These are phyloP conservation scores for Komagataella phaffii DNA, from an alignment of 805 yeast genomes.

Conservation along the genomic window DNA sequence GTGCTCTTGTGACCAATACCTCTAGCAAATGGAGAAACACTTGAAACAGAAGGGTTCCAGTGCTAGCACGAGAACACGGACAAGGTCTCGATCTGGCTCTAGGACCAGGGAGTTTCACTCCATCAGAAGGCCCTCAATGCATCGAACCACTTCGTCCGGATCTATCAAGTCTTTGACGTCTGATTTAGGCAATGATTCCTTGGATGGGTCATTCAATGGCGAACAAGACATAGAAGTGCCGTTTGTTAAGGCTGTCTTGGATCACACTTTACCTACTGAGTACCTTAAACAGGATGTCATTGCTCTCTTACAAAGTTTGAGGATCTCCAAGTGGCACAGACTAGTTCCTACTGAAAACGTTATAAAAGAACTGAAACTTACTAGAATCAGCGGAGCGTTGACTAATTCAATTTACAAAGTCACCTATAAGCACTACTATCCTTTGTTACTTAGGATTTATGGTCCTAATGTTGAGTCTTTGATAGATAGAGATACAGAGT, in stretches of 20 bases:
- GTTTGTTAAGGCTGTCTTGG: conserved; percentile 42
- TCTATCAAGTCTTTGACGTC: not conserved
- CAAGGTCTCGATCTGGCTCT: not conserved
- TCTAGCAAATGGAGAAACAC: not conserved
- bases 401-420: conserved; percentile 83
- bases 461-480: conserved; percentile 80
- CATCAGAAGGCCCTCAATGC: not conserved
- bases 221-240: not conserved
- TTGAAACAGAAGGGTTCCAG: not conserved
- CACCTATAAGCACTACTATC: conserved; percentile 27
- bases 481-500: conserved; percentile 76
- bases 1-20: not conserved
- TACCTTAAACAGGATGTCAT: conserved; percentile 76
- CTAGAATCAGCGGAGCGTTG: conserved; percentile 81
- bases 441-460: conserved; percentile 67
- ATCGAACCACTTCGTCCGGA: not conserved
- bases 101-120: not conserved
- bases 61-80: not conserved
- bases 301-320: conserved; percentile 45
- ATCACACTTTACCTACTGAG: conserved; percentile 67
- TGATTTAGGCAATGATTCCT: not conserved
- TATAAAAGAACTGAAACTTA: conserved; percentile 33
- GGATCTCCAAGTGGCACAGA: conserved; percentile 70
- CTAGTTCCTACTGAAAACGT: conserved; percentile 21
- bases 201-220: not conserved